Conservation (phyloP, 176 grass and related monocot species). For the Poa pratensis region DNA sequence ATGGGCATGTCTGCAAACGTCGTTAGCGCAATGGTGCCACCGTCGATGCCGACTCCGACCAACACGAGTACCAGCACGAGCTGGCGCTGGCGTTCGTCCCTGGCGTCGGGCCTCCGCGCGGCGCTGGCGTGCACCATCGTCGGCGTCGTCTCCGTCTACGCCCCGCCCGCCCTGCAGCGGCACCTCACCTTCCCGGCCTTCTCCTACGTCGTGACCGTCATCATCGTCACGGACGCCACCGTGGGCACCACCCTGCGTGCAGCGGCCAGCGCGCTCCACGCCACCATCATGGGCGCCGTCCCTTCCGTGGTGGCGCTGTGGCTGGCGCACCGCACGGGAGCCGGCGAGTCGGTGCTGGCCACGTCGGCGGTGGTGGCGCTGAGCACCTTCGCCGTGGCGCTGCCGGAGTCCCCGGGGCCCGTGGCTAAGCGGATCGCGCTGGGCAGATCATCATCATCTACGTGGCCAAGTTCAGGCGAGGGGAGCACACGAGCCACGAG, state of each 20-base stretch:
- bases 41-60: neutral
- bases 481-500: neutral
- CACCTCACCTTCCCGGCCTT: slow-evolving; percentile 78
- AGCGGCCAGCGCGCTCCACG: slow-evolving; percentile 51
- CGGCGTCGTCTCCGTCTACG: slow-evolving; percentile 59
- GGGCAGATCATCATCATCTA: slow-evolving; percentile 84
- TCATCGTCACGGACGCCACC: slow-evolving; percentile 67
- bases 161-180: slow-evolving; percentile 32
- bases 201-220: slow-evolving; percentile 70
- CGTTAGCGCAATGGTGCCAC: neutral
- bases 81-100: slow-evolving; percentile 45
- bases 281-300: slow-evolving; percentile 63
- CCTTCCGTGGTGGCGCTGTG: slow-evolving; percentile 71
- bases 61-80: neutral
- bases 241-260: slow-evolving; percentile 58
- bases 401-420: slow-evolving; percentile 43
- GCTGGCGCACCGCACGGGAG: slow-evolving; percentile 49
- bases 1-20: neutral
- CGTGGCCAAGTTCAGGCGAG: slow-evolving; percentile 52
- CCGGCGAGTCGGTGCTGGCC: slow-evolving; percentile 34
- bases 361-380: slow-evolving; percentile 56
- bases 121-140: slow-evolving; percentile 70
- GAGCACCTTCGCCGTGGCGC: slow-evolving; percentile 62
- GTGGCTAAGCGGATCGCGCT: slow-evolving; percentile 80
- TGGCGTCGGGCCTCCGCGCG: slow-evolving; percentile 58